Base-by-base conservation (phyloP, 441 rosid genomes). In the Euphorbia schlechtendalii region DNA sequence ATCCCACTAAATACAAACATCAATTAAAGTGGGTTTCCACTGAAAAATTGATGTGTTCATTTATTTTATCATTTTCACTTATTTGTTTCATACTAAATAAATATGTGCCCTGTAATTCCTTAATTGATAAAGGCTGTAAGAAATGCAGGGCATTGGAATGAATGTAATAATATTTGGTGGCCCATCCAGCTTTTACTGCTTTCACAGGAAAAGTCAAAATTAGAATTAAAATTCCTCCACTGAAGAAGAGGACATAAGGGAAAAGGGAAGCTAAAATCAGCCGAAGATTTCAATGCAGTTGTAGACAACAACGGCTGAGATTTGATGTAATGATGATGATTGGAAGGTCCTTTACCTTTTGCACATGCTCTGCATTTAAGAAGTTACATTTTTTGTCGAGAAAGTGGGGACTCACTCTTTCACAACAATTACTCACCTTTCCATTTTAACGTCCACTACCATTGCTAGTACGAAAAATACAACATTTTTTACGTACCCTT, bases 341-440 rank as follows among this genome's bases (percentile, higher is more conserved):
- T n/a, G 45, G 12, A 71, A 66, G 71, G 73, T 69, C 68, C 71
- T 43, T 73, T 70, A 20, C 56, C 36, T 43, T 11, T 65, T 69
- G 75, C 83, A 79, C 81, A 79, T 71, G 81, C 71, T 22, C 59
- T 53, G 81, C 85, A 78, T 78, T 78, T 61, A 74, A 63, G 61
- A 7, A 58, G 63, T 58, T 53, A n/a, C n/a, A 18, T 18, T 27
- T 36, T 54, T 13, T 8, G 32, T 59, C 49, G 22, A 36, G 36
- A 32, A 49, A 48, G 6, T 41, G 46, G 64, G 70, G 59, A 34
- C 34, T 59, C 63, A 34, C 56, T 25, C 61, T 55, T 14, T 22
- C 46, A 20, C 1, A n/a, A n/a, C n/a, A n/a, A n/a, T n/a, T n/a
- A n/a, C n/a, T n/a, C n/a, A n/a, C n/a, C n/a, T n/a, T n/a, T n/a